Conservation (phyloP, 108 stramenopile species). For the Skeletonema tropicum region DNA sequence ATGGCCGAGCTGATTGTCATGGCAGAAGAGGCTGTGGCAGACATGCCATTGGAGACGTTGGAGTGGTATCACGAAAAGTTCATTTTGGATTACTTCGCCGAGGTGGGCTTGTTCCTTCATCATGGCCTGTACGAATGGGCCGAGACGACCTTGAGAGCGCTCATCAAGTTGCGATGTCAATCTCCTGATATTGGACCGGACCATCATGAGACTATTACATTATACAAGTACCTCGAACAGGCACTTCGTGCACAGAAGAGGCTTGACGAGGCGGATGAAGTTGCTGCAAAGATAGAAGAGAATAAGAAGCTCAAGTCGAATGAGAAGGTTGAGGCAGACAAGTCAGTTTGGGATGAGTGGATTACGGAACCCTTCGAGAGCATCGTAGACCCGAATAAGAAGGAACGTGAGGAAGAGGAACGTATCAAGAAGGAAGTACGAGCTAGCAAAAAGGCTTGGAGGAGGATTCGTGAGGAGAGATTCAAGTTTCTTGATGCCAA, state of each 20-base stretch:
- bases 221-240: constrained; percentile 74
- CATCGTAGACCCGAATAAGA: constrained; percentile 86
- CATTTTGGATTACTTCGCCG: constrained; percentile 90
- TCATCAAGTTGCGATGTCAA: constrained; percentile 76
- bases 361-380: constrained; percentile 73
- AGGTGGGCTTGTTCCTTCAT: constrained; percentile 81
- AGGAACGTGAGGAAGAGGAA: constrained; percentile 86
- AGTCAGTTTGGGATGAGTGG: constrained; percentile 68
- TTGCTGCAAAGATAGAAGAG: constrained; percentile 36
- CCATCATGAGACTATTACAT: constrained; percentile 76
- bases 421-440: constrained; percentile 78
- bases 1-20: constrained; percentile 90
- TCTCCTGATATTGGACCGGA: constrained; percentile 88
- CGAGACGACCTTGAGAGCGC: constrained; percentile 71
- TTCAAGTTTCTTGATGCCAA: constrained; percentile 79
- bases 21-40: constrained; percentile 90
- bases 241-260: constrained; percentile 65
- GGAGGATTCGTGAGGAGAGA: constrained; percentile 81
- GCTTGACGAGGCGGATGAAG: constrained; percentile 71
- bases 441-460: constrained; percentile 81
- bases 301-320: constrained; percentile 44
- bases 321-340: constrained; percentile 75
- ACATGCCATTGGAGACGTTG: constrained; percentile 81
- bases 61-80: constrained; percentile 92
- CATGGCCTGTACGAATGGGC: constrained; percentile 83